Evolutionary conservation across 345 rosid species (phyloP).

Genomic region (Cochlearia excelsa): DNA sequence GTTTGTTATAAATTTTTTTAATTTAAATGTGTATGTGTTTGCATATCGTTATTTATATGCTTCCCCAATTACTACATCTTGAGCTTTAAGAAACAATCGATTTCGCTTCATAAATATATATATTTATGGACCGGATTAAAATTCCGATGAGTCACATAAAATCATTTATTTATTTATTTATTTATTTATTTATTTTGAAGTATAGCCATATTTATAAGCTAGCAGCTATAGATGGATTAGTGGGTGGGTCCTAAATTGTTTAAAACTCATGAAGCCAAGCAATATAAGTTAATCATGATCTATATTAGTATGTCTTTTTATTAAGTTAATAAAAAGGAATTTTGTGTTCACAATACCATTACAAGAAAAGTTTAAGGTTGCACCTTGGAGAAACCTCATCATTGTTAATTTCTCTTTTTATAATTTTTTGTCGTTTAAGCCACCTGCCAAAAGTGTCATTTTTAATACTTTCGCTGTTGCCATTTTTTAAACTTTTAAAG

Average conservation of each 20-base stretch:
- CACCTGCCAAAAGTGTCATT: too few relatives aligned
- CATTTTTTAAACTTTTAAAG: too few relatives aligned
- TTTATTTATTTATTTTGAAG: too few relatives aligned
- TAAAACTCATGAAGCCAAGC: constrained; percentile 35
- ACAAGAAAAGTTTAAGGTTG: constrained; percentile 36
- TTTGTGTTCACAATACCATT: constrained; percentile 26
- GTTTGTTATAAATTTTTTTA: too few relatives aligned
- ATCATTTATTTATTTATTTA: too few relatives aligned
- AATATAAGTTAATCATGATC: constrained; percentile 24
- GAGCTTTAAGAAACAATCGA: constrained; percentile 35
- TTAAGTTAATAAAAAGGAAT: constrained; percentile 22
- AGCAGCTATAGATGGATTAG: constrained; percentile 18
- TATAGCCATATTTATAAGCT: too few relatives aligned
- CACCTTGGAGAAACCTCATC: constrained; percentile 28
- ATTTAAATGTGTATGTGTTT: neutral
- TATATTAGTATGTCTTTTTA: constrained; percentile 14
- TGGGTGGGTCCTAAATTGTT: constrained; percentile 35
- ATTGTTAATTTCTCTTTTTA: constrained; percentile 21
- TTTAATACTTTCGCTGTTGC: too few relatives aligned
- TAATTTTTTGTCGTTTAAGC: too few relatives aligned
- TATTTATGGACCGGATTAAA: too few relatives aligned
- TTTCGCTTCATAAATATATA: constrained; percentile 15
- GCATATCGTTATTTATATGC: too few relatives aligned
- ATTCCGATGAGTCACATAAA: too few relatives aligned
- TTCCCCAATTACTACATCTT: constrained; percentile 17